These are phyloP conservation scores for Xylaria curta DNA, from an alignment of 495 filamentous ascomycete species.

Conservation along the genomic window DNA sequence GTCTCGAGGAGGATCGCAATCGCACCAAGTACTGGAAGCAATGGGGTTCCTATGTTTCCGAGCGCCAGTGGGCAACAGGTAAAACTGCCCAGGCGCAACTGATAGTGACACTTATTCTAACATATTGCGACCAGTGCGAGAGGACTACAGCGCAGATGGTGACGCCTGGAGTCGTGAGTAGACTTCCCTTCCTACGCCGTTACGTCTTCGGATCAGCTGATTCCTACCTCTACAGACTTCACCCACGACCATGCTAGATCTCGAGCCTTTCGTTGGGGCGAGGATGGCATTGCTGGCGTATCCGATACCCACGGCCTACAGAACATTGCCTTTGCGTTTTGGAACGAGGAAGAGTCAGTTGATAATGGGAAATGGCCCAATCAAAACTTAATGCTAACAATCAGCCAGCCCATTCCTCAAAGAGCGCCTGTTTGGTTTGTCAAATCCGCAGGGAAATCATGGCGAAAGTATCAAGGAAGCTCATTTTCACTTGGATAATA, in stretches of 20 bases:
- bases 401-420: slow-evolving; percentile 80
- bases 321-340: slow-evolving; percentile 94
- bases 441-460: slow-evolving; percentile 95
- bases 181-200: neutral
- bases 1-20: slow-evolving; percentile 83
- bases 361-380: neutral
- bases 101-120: slow-evolving; percentile 34
- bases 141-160: slow-evolving; percentile 87
- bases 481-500: slow-evolving; percentile 96
- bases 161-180: slow-evolving; percentile 94
- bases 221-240: slow-evolving; percentile 67
- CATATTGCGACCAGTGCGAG: slow-evolving; percentile 68
- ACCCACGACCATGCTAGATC: slow-evolving; percentile 89
- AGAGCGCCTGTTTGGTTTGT: slow-evolving; percentile 90
- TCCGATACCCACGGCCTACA: slow-evolving; percentile 88
- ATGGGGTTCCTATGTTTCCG: slow-evolving; percentile 83
- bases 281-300: slow-evolving; percentile 96
- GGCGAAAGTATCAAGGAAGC: slow-evolving; percentile 96
- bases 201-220: slow-evolving; percentile 17
- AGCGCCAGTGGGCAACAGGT: slow-evolving; percentile 91
- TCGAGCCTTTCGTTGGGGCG: slow-evolving; percentile 90
- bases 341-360: slow-evolving; percentile 92
- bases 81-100: slow-evolving; percentile 39
- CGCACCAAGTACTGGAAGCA: slow-evolving; percentile 90
- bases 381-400: slow-evolving; percentile 23